phyloP scores from a whole-genome alignment of 1,284 basidiomycete genomes.

The Naganishia sp. region DNA sequence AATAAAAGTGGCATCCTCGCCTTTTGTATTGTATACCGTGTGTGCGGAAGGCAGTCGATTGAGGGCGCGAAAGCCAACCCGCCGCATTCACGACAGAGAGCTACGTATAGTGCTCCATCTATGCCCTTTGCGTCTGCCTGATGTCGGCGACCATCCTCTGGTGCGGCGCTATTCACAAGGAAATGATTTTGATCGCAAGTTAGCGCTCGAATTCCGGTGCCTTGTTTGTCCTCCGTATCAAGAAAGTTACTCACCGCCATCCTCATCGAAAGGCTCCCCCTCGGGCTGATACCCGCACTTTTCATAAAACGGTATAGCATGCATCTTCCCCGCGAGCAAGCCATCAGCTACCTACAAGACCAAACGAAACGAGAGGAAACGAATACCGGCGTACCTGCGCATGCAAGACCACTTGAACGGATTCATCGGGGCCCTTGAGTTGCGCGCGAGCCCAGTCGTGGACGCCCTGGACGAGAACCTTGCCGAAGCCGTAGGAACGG shows the following conservation, averaged over 20 bases:
- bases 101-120: background rate
- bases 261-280: conserved; percentile 65
- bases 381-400: conserved; percentile 13
- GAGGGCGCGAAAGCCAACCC: too few species aligned
- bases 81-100: too few species aligned
- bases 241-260: conserved; percentile 59
- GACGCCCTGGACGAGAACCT: conserved; percentile 40
- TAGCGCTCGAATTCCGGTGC: background rate
- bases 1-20: too few species aligned
- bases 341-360: background rate
- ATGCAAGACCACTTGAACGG: conserved; percentile 6
- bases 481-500: conserved; percentile 47
- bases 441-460: conserved; percentile 37
- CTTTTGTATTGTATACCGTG: too few species aligned
- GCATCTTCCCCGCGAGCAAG: conserved; percentile 38
- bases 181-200: background rate
- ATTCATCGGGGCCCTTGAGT: conserved; percentile 11
- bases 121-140: background rate
- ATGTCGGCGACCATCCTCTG: conserved; percentile 23
- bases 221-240: too few species aligned
- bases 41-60: too few species aligned
- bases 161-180: conserved; percentile 28
- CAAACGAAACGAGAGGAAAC: background rate
- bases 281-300: conserved; percentile 59
- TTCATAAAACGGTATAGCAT: conserved; percentile 55